Evolutionary conservation across 2,329 filamentous ascomycete species (phyloP), one percentile per base, ranked within the genome.

Genomic region (Xylariaceae sp.): DNA sequence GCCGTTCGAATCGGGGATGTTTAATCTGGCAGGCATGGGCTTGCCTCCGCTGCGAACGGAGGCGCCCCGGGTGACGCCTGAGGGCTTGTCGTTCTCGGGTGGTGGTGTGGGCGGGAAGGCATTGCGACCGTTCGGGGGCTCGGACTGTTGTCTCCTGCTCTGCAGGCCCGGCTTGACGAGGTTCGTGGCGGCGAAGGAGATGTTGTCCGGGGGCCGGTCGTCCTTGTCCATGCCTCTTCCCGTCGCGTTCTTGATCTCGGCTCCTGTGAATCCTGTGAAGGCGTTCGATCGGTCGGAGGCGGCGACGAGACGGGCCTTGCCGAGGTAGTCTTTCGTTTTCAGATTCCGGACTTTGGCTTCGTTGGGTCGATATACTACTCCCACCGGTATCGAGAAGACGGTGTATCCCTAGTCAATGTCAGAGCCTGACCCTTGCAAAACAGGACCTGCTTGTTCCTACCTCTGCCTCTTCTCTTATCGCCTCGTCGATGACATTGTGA

Each of bases 81-180:
- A 63, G 2, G 75, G 74, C 68, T 87, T 88, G 66, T 97, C 92
- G 63, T 84, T 84, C 78, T 99, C 94, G 4, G 94, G 94, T 5
- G 94, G 94, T 47, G 94, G 94, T n/a, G 94, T 97, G n/a, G 94
- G 94, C 15, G 94, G 94, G 77, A 97, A 97, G 63, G 93, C 84
- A 68, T 89, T 90, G 68, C 91, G 86, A 71, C 84, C 85, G 64
- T 86, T 78, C 0, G 90, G 90, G 7, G 91, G 90, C 71, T 94
- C 92, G 15, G 90, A 94, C 71, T 94, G 90, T 69, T 95, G 90
- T 69, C 89, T 84, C 65, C 89, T 85, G 70, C 89, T 93, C 66
- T 84, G 82, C 39, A 97, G 79, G 53, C 89, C 89, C 37, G 90
- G 88, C 72, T 94, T 94, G 62, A 97, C 93, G 7, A 97, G 84